Evolutionary conservation across 768 basidiomycete genomes (phyloP), one percentile per base, ranked within the genome.

Genomic region (Psilocybe azurescens): DNA sequence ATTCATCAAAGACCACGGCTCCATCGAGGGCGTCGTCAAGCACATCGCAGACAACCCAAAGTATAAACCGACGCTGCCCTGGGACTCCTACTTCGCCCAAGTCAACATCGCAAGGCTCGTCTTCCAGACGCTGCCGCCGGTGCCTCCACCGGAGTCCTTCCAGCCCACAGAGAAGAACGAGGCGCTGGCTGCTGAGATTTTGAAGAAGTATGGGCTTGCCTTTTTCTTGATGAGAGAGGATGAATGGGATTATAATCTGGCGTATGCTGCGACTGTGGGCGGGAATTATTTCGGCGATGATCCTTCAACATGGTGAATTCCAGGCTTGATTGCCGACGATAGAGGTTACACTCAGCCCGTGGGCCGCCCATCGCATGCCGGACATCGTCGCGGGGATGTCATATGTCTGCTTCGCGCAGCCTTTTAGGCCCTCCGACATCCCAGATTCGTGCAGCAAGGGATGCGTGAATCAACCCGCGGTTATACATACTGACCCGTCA

Each of bases 1-100:
- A 66, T 85, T 91, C 64, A 92, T 97, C 54, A 83, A 82, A 53
- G n/a, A 85, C 65, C 76, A 94, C 70, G 86, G 87, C 4, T 82
- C 84, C 11, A 95, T 95, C 63, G 94, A 95, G 72, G 75, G 79
- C 11, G 58, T 69, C 32, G 38, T 69, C 11, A 86, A 86, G 3
- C 81, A 84, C 6, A 95, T 97, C 66, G 93, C 95, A 62, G 69
- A 70, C 14, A 77, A 84, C 67, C 77, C 73, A 5, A 85, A 81
- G 70, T 89, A 82, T 68, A 76, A 79, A 2, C 87, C 85, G 1
- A 81, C 80, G 16, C 60, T 83, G 10, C 73, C 85, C 1, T 62
- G 69, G 11, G 71, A 79, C 1, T 79, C 75, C 10, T 95, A 95
- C 69, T 74, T 95, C 3, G 79, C 80, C 2, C 86, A 92, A 67